A percentile compares a stretch with the other conserved stretches of the same genome.
Evolutionary conservation across 2,329 filamentous ascomycete genomes (phyloP).

Genomic region (Alternaria ethzedia): DNA sequence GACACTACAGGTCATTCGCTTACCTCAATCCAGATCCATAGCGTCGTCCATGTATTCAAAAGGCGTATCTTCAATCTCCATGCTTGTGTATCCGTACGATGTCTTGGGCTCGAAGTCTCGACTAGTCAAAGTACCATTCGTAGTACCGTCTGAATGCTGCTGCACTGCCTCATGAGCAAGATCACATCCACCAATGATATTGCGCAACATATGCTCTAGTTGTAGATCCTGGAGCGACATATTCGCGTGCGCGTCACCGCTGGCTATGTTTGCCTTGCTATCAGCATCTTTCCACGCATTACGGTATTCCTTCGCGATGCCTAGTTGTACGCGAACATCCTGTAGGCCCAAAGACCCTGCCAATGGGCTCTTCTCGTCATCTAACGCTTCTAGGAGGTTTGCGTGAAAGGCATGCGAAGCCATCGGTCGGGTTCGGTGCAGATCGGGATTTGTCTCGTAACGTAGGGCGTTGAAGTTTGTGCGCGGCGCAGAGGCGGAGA

Average conservation of each 20-base stretch:
- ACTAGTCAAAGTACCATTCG: conserved; percentile 19
- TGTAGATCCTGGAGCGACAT: conserved; percentile 65
- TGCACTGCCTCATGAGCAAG: conserved; percentile 57
- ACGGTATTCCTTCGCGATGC: conserved; percentile 71
- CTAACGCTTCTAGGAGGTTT: conserved; percentile 69
- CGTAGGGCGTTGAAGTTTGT: conserved; percentile 41
- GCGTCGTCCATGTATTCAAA: conserved; percentile 46
- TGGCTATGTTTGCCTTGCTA: conserved; percentile 40
- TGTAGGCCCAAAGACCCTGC: conserved; percentile 62
- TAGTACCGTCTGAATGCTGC: conserved; percentile 4
- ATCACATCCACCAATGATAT: conserved; percentile 66
- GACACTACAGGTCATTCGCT: background rate
- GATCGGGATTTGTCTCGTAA: conserved; percentile 38
- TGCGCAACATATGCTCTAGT: conserved; percentile 64
- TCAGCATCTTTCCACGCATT: conserved; percentile 76
- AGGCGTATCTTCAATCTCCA: conserved; percentile 32
- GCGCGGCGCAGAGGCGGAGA: conserved; percentile 44
- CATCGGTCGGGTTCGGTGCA: conserved; percentile 26
- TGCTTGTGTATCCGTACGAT: conserved; percentile 4
- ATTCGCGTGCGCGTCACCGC: conserved; percentile 32
- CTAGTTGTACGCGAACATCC: conserved; percentile 64
- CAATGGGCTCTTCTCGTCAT: conserved; percentile 64
- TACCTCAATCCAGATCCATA: conserved; percentile 43
- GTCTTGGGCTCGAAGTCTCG: conserved; percentile 28
- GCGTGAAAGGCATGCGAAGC: conserved; percentile 68